These are phyloP conservation scores for Zalaria obscura DNA, from an alignment of 2,329 filamentous ascomycete genomes.

Conservation along the genomic window DNA sequence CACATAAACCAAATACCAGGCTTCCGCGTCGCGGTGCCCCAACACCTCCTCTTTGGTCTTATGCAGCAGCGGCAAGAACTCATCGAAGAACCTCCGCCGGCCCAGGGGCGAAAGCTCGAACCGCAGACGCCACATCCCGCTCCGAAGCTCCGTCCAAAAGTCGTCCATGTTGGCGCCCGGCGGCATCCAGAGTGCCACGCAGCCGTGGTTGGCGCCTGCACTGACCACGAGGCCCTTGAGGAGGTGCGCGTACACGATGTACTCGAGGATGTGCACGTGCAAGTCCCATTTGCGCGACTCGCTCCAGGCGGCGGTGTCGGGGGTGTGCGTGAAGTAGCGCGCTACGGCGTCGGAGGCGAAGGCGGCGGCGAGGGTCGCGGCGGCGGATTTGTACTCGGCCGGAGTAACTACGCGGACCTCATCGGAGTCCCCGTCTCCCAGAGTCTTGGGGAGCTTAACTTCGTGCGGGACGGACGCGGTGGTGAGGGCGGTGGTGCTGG, in stretches of 20 bases:
- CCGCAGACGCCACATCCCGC: constrained; percentile 63
- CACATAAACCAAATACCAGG: constrained; percentile 74
- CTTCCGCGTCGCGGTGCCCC: constrained; percentile 47
- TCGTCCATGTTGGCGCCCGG: constrained; percentile 62
- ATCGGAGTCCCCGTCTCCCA: constrained; percentile 12
- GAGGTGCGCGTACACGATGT: constrained; percentile 62
- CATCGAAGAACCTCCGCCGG: constrained; percentile 58
- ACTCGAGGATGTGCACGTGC: constrained; percentile 64
- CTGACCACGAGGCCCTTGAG: constrained; percentile 61
- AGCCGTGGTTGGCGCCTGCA: constrained; percentile 62
- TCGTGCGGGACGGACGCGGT: background rate
- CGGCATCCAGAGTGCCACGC: constrained; percentile 68
- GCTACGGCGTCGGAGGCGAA: constrained; percentile 64
- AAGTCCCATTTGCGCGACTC: constrained; percentile 60
- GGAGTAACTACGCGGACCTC: constrained; percentile 49
- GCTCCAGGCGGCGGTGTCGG: constrained; percentile 48
- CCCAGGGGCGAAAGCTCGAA: constrained; percentile 63
- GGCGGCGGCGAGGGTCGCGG: constrained; percentile 57
- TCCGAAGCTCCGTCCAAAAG: constrained; percentile 56
- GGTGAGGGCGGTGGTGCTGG: constrained; percentile 2
- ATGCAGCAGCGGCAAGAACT: constrained; percentile 63
- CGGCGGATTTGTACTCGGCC: constrained; percentile 57
- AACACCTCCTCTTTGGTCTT: constrained; percentile 56
- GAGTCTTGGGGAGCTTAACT: no score
- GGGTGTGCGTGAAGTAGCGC: constrained; percentile 59